A percentile compares a stretch with the other conserved stretches of the same genome.
phyloP scores from a whole-genome alignment of 2,329 filamentous ascomycete species.

The Diplodia scrobiculata region DNA sequence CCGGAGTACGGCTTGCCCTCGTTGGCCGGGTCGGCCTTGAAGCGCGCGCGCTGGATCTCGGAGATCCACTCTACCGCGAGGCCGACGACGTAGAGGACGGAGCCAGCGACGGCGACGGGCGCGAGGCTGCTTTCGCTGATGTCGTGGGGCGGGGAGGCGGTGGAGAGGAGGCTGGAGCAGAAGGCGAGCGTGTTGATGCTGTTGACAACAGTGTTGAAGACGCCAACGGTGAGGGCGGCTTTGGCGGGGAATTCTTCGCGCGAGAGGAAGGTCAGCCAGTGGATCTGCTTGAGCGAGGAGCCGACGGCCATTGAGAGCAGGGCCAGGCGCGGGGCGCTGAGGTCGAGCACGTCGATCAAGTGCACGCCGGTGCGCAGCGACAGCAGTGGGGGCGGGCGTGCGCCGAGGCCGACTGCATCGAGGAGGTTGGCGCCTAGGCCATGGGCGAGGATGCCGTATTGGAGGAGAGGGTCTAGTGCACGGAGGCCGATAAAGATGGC shows the following conservation, averaged over 20 bases:
- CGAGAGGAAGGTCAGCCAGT: slow-evolving; percentile 54
- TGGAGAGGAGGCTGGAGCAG: slow-evolving; percentile 54
- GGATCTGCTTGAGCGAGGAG: slow-evolving; percentile 59
- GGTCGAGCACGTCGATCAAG: slow-evolving; percentile 48
- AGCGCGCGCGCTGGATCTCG: slow-evolving; percentile 59
- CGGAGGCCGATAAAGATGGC: slow-evolving; percentile 52
- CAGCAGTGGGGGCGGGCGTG: slow-evolving; percentile 45
- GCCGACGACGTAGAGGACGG: slow-evolving; percentile 55
- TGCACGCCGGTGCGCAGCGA: slow-evolving; percentile 34
- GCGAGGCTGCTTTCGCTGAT: slow-evolving; percentile 39
- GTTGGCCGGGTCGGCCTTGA: slow-evolving; percentile 56
- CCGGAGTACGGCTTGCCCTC: slow-evolving; percentile 56
- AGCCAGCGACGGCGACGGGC: slow-evolving; percentile 51
- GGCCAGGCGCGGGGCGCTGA: slow-evolving; percentile 56
- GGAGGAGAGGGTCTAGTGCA: slow-evolving; percentile 51
- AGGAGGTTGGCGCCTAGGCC: slow-evolving; percentile 50
- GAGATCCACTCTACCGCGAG: slow-evolving; percentile 58
- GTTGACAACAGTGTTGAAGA: slow-evolving; percentile 60
- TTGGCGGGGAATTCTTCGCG: slow-evolving; percentile 54
- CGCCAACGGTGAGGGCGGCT: slow-evolving; percentile 49
- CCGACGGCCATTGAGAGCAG: slow-evolving; percentile 59
- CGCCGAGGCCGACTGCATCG: slow-evolving; percentile 49
- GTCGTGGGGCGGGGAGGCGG: slow-evolving; percentile 43
- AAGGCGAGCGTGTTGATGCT: slow-evolving; percentile 59
- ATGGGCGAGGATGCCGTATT: slow-evolving; percentile 54